A percentile compares a stretch with the other conserved stretches of the same genome.
phyloP scores from a whole-genome alignment of 2,329 filamentous ascomycete genomes.

The Calonectria ilicicola region DNA sequence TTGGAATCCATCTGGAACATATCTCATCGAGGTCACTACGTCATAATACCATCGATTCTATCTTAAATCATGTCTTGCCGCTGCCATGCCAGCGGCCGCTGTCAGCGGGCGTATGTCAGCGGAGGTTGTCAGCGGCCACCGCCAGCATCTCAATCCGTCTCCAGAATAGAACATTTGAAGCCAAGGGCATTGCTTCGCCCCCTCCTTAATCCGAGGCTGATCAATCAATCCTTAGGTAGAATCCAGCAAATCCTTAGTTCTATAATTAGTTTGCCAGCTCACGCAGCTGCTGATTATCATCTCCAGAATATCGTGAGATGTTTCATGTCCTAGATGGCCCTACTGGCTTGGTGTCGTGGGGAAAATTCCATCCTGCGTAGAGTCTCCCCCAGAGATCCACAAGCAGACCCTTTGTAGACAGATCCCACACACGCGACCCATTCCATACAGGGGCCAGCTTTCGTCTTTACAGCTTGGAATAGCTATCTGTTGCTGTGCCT shows the following conservation, averaged over 20 bases:
- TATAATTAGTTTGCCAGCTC: not conserved
- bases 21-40: not conserved
- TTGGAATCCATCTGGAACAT: not conserved
- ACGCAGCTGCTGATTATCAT: not conserved
- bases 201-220: not conserved
- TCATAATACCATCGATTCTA: not conserved
- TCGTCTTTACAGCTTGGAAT: too few relatives aligned
- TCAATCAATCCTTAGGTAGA: not conserved
- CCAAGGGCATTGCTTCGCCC: not conserved
- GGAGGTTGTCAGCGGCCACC: not conserved
- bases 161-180: not conserved
- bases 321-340: too few relatives aligned
- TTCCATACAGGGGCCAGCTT: too few relatives aligned
- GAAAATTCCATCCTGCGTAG: too few relatives aligned
- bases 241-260: not conserved
- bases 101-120: too few relatives aligned
- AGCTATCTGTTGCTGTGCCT: too few relatives aligned
- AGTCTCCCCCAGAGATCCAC: too few relatives aligned
- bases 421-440: too few relatives aligned
- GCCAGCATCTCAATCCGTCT: not conserved
- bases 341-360: too few relatives aligned
- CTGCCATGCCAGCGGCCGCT: too few relatives aligned
- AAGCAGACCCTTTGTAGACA: too few relatives aligned
- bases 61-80: not conserved
- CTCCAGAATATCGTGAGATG: not conserved